A percentile compares a stretch with the other conserved stretches of the same genome.
phyloP scores from a whole-genome alignment of 176 grass and related monocot genomes.

The Tuctoria greenei region DNA sequence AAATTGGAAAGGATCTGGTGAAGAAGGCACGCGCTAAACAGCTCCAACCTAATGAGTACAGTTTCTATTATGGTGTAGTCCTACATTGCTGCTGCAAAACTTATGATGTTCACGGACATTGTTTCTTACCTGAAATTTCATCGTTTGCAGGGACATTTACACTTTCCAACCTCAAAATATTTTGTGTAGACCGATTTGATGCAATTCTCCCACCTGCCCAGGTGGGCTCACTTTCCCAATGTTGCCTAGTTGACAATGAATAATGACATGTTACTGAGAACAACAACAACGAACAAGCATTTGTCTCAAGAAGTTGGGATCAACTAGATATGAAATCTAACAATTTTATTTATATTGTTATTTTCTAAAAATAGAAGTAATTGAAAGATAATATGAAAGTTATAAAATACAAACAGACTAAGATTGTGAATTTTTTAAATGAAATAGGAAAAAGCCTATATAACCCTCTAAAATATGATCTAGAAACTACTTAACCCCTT shows the following conservation, averaged over 20 bases:
- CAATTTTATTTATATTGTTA: too few relatives aligned
- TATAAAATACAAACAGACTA: too few relatives aligned
- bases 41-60: conserved; percentile 94
- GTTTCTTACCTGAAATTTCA: conserved; percentile 23
- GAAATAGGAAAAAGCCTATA: too few relatives aligned
- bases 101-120: conserved; percentile 7
- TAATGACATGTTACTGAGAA: not conserved
- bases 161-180: conserved; percentile 92
- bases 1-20: conserved; percentile 95
- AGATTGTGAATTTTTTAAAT: too few relatives aligned
- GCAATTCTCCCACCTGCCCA: conserved; percentile 98
- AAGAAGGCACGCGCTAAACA: conserved; percentile 86
- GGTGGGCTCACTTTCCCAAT: conserved; percentile 44
- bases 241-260: not conserved
- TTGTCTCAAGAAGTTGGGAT: too few relatives aligned
- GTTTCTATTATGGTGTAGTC: conserved; percentile 54
- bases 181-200: conserved; percentile 93
- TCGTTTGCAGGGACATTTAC: conserved; percentile 85
- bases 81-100: not conserved
- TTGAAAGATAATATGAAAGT: too few relatives aligned
- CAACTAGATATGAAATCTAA: too few relatives aligned
- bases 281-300: too few relatives aligned
- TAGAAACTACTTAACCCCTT: too few relatives aligned
- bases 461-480: too few relatives aligned
- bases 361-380: too few relatives aligned